Conservation (phyloP, 2,329 filamentous ascomycete genomes). For the Pestalotiopsis sp. region DNA sequence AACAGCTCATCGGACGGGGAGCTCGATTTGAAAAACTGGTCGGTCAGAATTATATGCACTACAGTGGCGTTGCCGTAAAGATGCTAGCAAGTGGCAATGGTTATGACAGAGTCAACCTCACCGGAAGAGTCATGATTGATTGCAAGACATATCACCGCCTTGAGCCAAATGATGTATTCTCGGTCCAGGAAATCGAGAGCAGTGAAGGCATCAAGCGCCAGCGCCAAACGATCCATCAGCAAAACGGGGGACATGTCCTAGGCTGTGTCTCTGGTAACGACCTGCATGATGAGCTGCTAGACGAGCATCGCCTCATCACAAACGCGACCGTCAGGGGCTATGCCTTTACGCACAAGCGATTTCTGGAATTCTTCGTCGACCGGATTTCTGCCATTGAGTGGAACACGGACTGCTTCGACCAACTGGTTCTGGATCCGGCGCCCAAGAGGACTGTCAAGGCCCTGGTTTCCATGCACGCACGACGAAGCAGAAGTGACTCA, state of each 20-base stretch:
- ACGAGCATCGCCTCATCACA: slow-evolving; percentile 29
- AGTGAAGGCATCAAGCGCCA: slow-evolving; percentile 20
- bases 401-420: slow-evolving; percentile 24
- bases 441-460: slow-evolving; percentile 24
- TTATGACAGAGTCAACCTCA: slow-evolving; percentile 28
- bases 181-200: slow-evolving; percentile 21
- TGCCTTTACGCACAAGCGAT: slow-evolving; percentile 32
- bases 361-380: slow-evolving; percentile 30
- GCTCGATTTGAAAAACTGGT: slow-evolving; percentile 33
- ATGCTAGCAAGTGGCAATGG: slow-evolving; percentile 19
- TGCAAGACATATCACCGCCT: slow-evolving; percentile 36
- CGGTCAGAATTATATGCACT: slow-evolving; percentile 37
- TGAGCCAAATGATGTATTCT: slow-evolving; percentile 28
- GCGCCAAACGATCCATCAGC: slow-evolving; percentile 12
- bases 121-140: slow-evolving; percentile 39
- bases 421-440: slow-evolving; percentile 21
- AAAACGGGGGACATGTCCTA: slow-evolving; percentile 17
- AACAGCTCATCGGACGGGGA: slow-evolving; percentile 31
- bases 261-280: slow-evolving; percentile 25
- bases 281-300: slow-evolving; percentile 25
- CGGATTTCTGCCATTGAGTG: slow-evolving; percentile 19
- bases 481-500: slow-evolving; percentile 19
- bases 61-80: slow-evolving; percentile 32
- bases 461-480: slow-evolving; percentile 22
- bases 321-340: slow-evolving; percentile 33